Evolutionary conservation across 2,329 filamentous ascomycete genomes (phyloP).

Genomic region (Arthrobotrys iridis): DNA sequence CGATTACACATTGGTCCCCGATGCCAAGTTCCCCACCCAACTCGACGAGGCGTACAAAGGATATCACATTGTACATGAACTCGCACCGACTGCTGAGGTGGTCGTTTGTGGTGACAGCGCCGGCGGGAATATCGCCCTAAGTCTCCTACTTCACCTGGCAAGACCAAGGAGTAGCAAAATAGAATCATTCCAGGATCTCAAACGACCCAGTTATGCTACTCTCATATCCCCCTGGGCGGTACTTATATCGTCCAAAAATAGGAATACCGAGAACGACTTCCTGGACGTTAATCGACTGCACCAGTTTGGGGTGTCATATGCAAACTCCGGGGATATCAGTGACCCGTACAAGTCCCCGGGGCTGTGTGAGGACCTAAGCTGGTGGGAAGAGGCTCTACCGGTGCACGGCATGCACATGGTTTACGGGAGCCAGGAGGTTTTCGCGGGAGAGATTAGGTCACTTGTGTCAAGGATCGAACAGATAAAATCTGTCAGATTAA

Average conservation of each 20-base stretch:
- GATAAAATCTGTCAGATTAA: conserved; percentile 66
- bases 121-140: conserved; percentile 77
- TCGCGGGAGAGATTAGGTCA: conserved; percentile 74
- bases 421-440: conserved; percentile 80
- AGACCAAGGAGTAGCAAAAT: not conserved
- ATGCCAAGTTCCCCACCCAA: conserved; percentile 77
- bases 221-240: conserved; percentile 85
- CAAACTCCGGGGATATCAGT: conserved; percentile 66
- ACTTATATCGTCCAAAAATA: conserved; percentile 74
- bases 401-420: conserved; percentile 74
- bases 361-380: conserved; percentile 71
- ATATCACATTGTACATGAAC: conserved; percentile 73
- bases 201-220: conserved; percentile 70
- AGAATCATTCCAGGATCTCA: conserved; percentile 62
- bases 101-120: conserved; percentile 82
- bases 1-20: conserved; percentile 82
- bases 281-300: conserved; percentile 74
- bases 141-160: conserved; percentile 75
- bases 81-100: conserved; percentile 69
- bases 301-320: conserved; percentile 76
- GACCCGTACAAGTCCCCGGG: conserved; percentile 76
- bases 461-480: conserved; percentile 69
- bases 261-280: conserved; percentile 78
- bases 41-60: conserved; percentile 75
- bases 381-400: conserved; percentile 76